Conservation (phyloP, 2,329 filamentous ascomycete genomes). For the Fusarium musae region DNA sequence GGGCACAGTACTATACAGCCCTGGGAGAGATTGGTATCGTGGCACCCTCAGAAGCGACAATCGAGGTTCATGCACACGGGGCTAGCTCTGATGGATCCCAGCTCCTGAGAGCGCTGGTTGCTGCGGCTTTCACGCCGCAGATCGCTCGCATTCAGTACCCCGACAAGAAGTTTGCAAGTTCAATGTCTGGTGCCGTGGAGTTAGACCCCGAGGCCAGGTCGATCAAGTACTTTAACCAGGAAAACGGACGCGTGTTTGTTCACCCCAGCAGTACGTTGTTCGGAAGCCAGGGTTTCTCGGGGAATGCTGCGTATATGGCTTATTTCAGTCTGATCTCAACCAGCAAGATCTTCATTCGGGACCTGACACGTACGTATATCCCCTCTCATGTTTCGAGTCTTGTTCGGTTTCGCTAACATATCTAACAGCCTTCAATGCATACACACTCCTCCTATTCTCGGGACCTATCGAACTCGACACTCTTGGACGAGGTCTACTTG, state of each 20-base stretch:
- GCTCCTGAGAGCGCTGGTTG: constrained; percentile 76
- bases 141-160: constrained; percentile 92
- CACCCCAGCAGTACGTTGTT: constrained; percentile 92
- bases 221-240: constrained; percentile 92
- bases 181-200: constrained; percentile 88
- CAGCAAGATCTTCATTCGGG: constrained; percentile 89
- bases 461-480: constrained; percentile 89
- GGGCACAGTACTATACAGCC: constrained; percentile 85
- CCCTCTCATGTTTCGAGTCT: not conserved
- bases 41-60: constrained; percentile 51
- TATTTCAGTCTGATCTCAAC: constrained; percentile 95
- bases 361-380: constrained; percentile 79
- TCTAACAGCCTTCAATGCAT: constrained; percentile 86
- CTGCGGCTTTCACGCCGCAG: constrained; percentile 83
- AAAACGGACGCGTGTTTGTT: constrained; percentile 89
- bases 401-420: constrained; percentile 9
- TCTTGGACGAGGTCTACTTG: constrained; percentile 83
- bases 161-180: constrained; percentile 92
- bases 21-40: constrained; percentile 88
- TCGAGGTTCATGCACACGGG: constrained; percentile 40
- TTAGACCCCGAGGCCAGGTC: constrained; percentile 90
- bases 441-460: constrained; percentile 87
- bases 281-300: constrained; percentile 80
- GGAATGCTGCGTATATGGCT: constrained; percentile 79
- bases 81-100: constrained; percentile 49